Evolutionary conservation across 345 rosid species (phyloP).

Genomic region (Kernera saxatilis): DNA sequence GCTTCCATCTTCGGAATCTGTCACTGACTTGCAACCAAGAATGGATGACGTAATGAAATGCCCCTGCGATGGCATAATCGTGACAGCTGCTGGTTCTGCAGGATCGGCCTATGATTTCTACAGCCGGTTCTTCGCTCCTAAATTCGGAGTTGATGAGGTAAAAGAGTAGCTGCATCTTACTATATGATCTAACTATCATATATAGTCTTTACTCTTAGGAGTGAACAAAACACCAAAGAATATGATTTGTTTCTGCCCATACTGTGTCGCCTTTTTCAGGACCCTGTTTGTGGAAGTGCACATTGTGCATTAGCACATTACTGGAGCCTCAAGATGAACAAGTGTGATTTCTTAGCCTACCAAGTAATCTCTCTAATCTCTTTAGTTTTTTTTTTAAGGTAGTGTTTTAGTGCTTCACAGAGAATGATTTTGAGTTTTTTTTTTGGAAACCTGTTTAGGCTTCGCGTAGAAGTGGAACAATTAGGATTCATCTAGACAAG

Average conservation of each 20-base stretch:
- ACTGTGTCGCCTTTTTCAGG: slow-evolving; percentile 38
- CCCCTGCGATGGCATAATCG: slow-evolving; percentile 51
- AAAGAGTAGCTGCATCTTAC: background rate
- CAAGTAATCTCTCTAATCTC: slow-evolving; percentile 34
- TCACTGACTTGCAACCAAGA: slow-evolving; percentile 45
- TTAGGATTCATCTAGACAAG: slow-evolving; percentile 49
- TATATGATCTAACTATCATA: background rate
- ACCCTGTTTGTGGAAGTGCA: slow-evolving; percentile 78
- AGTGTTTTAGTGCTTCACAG: background rate
- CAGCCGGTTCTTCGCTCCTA: slow-evolving; percentile 69
- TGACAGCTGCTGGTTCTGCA: slow-evolving; percentile 46
- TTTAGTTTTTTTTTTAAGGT: background rate
- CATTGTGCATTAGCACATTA: slow-evolving; percentile 69
- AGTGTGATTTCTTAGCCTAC: slow-evolving; percentile 53
- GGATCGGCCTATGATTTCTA: slow-evolving; percentile 61
- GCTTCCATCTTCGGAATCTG: slow-evolving; percentile 58
- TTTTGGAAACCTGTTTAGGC: slow-evolving; percentile 36
- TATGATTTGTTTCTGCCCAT: background rate
- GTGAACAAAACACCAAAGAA: background rate
- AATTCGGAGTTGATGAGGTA: slow-evolving; percentile 68
- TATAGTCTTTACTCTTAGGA: background rate
- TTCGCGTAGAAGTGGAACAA: slow-evolving; percentile 56
- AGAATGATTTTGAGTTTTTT: background rate
- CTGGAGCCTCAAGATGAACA: slow-evolving; percentile 67
- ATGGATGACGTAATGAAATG: slow-evolving; percentile 45